Evolutionary conservation across 225 moss, liverwort and hornwort species (phyloP), one percentile per base, ranked within the genome.

Genomic region (Physcomitrellopsis africana): DNA sequence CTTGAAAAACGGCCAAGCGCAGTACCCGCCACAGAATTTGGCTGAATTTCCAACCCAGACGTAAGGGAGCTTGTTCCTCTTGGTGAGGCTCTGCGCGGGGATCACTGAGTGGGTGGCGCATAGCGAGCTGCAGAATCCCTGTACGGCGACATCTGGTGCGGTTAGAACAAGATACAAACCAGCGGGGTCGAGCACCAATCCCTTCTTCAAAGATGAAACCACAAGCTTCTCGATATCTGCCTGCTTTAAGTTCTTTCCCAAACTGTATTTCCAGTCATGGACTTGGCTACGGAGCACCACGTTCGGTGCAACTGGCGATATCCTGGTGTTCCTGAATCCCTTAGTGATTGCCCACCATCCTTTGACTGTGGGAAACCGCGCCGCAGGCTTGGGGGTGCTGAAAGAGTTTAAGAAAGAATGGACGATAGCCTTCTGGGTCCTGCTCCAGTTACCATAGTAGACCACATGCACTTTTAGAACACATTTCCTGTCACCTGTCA

Each of bases 1-100:
- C 76, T 83, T 81, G 41, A 86, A 83, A 46, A 65, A 89, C 0
- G 88, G 88, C 88, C 88, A 89, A 0, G 88, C 83, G 58, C 88
- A 89, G 67, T 82, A 89, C 0, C 88, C 88, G 0, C 86, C 77
- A 23, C 88, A 89, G 26, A 43, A 79, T 20, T 65, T 78, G 20
- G 69, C 79, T 0, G 88, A 19, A 37, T 89, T 29, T 0, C 88
- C 88, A n/a, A 86, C 81, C 88, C 88, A 89, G 0, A 71, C 83
- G 2, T 76, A 89, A 0, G 86, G 79, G 0, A 89, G 83, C 23
- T 69, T 80, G 0, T 20, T 48, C n/a, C 65, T 74, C 22, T 83
- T 74, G 0, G 83, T 88, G 0, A 63, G 65, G 0, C 72, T 37
- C 0, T 68, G 63, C 0, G 58, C 81, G 0, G 27, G 9, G 7